These are phyloP conservation scores for Amphicarpaea edgeworthii DNA, from an alignment of 306 rosid species.

Conservation along the genomic window DNA sequence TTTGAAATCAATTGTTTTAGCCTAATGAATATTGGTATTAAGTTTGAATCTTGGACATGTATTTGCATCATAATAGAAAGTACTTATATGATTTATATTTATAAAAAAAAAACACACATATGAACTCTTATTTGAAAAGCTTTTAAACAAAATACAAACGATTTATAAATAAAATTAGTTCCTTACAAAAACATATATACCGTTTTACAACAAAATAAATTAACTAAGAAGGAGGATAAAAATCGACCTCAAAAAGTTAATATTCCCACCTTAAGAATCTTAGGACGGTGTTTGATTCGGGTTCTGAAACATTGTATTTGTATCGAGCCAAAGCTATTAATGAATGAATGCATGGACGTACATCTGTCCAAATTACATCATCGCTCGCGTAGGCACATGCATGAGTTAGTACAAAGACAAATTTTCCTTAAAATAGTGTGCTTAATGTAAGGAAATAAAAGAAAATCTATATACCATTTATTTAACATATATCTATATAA, in stretches of 20 bases:
- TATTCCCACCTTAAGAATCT: not conserved
- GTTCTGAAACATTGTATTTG: not conserved
- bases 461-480: too few species aligned
- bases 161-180: too few species aligned
- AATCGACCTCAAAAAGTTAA: not conserved
- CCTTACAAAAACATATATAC: too few species aligned
- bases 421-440: not conserved
- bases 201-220: not conserved
- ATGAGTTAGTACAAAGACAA: not conserved
- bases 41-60: too few species aligned
- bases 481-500: too few species aligned
- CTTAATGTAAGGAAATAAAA: not conserved
- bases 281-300: constrained; percentile 10
- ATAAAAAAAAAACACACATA: too few species aligned
- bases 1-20: too few species aligned
- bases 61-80: too few species aligned
- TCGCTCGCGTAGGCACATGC: too few species aligned
- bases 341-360: not conserved
- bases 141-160: not conserved
- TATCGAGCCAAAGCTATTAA: not conserved
- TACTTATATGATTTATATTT: too few species aligned
- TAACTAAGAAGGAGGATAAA: not conserved
- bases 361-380: not conserved
- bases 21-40: too few species aligned
- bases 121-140: not conserved